Conservation (phyloP, 2,329 filamentous ascomycete species). For the Cladosporium phlei region DNA sequence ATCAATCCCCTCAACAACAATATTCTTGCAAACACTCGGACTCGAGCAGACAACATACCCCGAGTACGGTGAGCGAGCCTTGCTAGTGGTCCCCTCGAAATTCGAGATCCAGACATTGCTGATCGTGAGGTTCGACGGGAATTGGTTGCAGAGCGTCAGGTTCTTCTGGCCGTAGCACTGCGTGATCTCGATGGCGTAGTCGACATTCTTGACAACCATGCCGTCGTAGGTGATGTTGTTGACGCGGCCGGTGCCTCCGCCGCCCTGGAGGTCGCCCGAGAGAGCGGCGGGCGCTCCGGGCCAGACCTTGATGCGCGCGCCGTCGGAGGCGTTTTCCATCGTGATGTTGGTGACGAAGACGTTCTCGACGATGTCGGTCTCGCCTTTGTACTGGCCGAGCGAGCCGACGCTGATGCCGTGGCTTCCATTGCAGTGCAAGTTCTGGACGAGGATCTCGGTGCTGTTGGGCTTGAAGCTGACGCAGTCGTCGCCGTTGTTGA, state of each 20-base stretch:
- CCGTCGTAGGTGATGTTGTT: constrained; percentile 63
- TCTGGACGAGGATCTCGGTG: constrained; percentile 64
- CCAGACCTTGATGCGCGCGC: constrained; percentile 71
- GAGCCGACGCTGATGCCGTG: constrained; percentile 71
- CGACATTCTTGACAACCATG: constrained; percentile 58
- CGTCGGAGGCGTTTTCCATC: constrained; percentile 48
- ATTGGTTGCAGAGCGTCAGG: constrained; percentile 56
- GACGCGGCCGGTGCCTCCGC: constrained; percentile 59
- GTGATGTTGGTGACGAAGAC: constrained; percentile 48
- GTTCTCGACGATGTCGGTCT: constrained; percentile 64
- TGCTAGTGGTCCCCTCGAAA: constrained; percentile 51
- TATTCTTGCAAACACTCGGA: constrained; percentile 46
- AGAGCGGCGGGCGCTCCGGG: constrained; percentile 53
- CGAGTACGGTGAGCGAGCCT: constrained; percentile 38
- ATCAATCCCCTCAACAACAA: constrained; percentile 34
- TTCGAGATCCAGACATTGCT: constrained; percentile 53
- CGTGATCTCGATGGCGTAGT: constrained; percentile 61
- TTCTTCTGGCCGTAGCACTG: constrained; percentile 63
- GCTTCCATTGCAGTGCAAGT: constrained; percentile 62
- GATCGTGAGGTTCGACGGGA: constrained; percentile 53
- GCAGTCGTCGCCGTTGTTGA: constrained; percentile 65
- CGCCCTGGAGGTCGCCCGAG: constrained; percentile 59
- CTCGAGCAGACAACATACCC: constrained; percentile 44
- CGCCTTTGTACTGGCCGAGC: constrained; percentile 60
- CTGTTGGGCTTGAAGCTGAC: constrained; percentile 72